A percentile compares a stretch with the other conserved stretches of the same genome.
phyloP scores from a whole-genome alignment of 176 grass and related monocot genomes.

The Secale cereale region DNA sequence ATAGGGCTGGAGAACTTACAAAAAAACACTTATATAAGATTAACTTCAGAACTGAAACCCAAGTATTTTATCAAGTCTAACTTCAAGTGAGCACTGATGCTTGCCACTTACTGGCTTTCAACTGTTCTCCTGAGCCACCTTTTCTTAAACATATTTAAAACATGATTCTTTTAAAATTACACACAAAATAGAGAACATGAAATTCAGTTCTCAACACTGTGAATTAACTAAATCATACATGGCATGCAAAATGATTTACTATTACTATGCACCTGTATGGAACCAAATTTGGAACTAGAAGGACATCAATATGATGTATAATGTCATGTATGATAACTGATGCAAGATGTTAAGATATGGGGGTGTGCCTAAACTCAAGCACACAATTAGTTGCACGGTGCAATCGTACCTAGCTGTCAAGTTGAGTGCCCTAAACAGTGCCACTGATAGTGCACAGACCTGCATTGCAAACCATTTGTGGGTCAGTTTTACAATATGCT shows the following conservation, averaged over 20 bases:
- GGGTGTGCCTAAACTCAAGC: neutral
- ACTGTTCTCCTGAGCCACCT: neutral
- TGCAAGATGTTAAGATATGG: constrained; percentile 22
- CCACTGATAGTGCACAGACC: constrained; percentile 88
- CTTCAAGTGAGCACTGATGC: neutral
- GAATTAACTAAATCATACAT: neutral
- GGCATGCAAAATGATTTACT: neutral
- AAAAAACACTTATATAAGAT: neutral
- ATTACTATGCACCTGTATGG: neutral
- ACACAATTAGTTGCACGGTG: neutral
- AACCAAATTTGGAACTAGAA: constrained; percentile 10
- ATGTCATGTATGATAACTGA: neutral
- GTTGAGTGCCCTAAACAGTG: constrained; percentile 91
- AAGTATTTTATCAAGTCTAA: neutral
- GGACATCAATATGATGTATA: neutral
- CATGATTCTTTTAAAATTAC: neutral
- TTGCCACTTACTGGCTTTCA: neutral
- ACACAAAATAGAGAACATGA: neutral
- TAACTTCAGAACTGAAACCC: neutral
- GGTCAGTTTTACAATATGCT: neutral
- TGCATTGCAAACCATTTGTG: constrained; percentile 46
- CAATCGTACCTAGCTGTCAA: constrained; percentile 72
- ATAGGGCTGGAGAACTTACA: neutral
- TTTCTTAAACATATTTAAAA: neutral
- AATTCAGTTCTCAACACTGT: constrained; percentile 1